Evolutionary conservation across 306 rosid species (phyloP).

Genomic region (Citrullus amarus): DNA sequence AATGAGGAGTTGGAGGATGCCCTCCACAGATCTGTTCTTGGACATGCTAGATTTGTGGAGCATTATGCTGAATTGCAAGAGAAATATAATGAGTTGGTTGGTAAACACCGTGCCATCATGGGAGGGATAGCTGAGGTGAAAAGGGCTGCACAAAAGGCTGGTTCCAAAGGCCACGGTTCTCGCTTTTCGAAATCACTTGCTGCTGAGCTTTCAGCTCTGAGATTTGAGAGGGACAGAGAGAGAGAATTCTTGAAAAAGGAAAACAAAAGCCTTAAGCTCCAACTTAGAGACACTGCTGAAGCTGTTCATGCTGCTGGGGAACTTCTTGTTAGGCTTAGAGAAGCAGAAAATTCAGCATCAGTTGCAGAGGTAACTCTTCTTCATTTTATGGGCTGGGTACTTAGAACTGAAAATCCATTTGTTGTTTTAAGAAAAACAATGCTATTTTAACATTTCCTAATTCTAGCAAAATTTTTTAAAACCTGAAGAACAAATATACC

Average conservation of each 20-base stretch:
- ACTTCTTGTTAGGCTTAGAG: conserved; percentile 85
- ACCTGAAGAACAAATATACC: no score
- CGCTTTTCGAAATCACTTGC: conserved; percentile 79
- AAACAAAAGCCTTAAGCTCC: conserved; percentile 69
- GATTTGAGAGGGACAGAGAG: conserved; percentile 89
- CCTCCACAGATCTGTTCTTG: conserved; percentile 66
- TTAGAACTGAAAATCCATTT: background rate
- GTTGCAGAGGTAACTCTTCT: conserved; percentile 53
- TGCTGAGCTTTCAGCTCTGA: conserved; percentile 77
- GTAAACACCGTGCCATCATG: conserved; percentile 75
- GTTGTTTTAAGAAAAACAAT: background rate
- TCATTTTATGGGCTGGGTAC: background rate
- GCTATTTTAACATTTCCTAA: background rate
- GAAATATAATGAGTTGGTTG: conserved; percentile 60
- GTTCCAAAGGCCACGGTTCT: conserved; percentile 63
- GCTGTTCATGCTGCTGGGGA: conserved; percentile 99
- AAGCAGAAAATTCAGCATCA: conserved; percentile 77
- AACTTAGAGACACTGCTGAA: conserved; percentile 94
- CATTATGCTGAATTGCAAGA: conserved; percentile 93
- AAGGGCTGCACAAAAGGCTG: conserved; percentile 78
- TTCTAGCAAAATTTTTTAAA: no score
- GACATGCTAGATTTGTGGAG: conserved; percentile 84
- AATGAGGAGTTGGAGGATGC: conserved; percentile 83
- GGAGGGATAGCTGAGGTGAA: conserved; percentile 86
- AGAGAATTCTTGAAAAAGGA: conserved; percentile 69